Base-by-base conservation (phyloP, 805 yeast genomes). In the Jamesozyma jinghongensis region DNA sequence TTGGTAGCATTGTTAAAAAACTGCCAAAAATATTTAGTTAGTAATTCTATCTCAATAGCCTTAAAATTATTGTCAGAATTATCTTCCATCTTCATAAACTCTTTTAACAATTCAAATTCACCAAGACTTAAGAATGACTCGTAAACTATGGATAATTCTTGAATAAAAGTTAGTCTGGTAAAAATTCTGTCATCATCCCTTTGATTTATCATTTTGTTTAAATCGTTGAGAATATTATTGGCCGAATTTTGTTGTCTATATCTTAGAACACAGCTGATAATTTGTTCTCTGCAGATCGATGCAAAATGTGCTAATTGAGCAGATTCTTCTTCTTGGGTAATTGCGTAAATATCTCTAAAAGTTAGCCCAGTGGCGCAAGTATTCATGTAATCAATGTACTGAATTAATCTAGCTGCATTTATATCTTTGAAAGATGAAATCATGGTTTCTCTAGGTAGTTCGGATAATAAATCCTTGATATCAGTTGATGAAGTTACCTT, bases 1-100 rank as follows among this genome's bases (percentile, higher is more conserved):
- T 65, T 69, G 1, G 72, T 51, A 0, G 75, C 72, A 27, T 51
- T 52, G 37, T 70, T 69, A 47, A 63, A 70, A 40, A 65, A 66
- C 27, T 59, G 57, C 67, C 73, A 66, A 40, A 70, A 70, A 45
- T 59, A 55, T 29, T 56, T 55, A 13, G 55, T 48, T 6, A 64
- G 41, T 1, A 40, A 16, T 3, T 34, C 37, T 11, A 40, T 43
- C 16, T 53, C 51, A 10, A 45, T 50, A 13, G 43, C 33, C 22
- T 32, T 22, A 18, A 48, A 37, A 27, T 43, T 37, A 12, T 12
- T 13, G 28, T 30, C 30, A 18, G 13, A 19, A 16, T 31, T 32
- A 19, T 16, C 14, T 5, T 48, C 42, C 19, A 19, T 37, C 10
- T 36, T 22, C 13, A 48, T 36, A 31, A 58, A 47, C 13, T 45